A percentile compares a stretch with the other conserved stretches of the same genome.
Evolutionary conservation across 2,329 filamentous ascomycete genomes (phyloP).

Genomic region (Westerdykella aurantiaca): DNA sequence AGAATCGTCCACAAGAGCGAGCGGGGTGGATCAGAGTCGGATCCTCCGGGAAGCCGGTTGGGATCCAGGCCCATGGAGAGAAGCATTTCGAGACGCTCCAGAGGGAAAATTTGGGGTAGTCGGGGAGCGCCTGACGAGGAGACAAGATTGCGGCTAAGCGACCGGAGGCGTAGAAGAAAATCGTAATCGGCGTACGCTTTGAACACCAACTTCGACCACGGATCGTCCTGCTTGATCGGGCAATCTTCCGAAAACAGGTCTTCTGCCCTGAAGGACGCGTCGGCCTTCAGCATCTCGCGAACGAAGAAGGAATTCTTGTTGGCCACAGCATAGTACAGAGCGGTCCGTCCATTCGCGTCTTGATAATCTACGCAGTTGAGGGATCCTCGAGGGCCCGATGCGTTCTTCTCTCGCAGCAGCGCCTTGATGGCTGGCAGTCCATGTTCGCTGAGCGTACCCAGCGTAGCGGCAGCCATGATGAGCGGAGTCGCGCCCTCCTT

Average conservation of each 20-base stretch:
- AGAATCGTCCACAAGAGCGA: too few species aligned
- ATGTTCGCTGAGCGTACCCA: conserved; percentile 24
- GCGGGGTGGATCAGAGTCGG: too few species aligned
- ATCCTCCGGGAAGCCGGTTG: too few species aligned
- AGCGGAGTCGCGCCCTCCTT: conserved; percentile 29
- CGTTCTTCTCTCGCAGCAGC: conserved; percentile 15
- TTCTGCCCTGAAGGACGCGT: conserved; percentile 15
- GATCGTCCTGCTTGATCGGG: too few species aligned
- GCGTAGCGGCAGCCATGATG: conserved; percentile 24
- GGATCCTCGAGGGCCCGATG: conserved; percentile 4
- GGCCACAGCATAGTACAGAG: conserved; percentile 25
- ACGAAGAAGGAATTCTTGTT: conserved; percentile 24
- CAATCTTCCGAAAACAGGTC: too few species aligned
- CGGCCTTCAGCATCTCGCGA: conserved; percentile 18
- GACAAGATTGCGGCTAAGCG: too few species aligned
- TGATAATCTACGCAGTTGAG: conserved; percentile 29
- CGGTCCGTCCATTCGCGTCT: conserved; percentile 22
- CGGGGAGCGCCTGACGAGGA: too few species aligned
- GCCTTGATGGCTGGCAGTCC: conserved; percentile 24
- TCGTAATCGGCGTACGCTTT: conserved; percentile 3
- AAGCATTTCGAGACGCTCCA: too few species aligned
- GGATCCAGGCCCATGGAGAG: too few species aligned
- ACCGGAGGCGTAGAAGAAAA: conserved; percentile 12
- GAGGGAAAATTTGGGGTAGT: too few species aligned
- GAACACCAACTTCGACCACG: too few species aligned